phyloP scores from a whole-genome alignment of 2,329 filamentous ascomycete species.

The Pseudofabraea citricarpa region DNA sequence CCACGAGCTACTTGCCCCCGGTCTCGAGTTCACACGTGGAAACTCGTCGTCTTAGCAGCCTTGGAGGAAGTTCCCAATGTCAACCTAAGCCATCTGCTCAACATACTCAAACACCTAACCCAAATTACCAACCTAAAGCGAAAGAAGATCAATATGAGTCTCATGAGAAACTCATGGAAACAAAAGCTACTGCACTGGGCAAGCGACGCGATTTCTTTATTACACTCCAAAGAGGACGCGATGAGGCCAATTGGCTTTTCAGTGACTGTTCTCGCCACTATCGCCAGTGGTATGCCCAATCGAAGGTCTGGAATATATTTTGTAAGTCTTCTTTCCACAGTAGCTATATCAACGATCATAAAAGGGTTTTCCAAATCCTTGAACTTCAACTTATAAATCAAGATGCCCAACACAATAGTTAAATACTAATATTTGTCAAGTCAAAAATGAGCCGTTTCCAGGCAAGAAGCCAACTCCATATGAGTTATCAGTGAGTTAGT shows the following conservation, averaged over 20 bases:
- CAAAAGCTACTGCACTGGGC: neutral
- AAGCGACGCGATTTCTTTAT: neutral
- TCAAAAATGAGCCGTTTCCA: neutral
- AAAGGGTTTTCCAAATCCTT: neutral
- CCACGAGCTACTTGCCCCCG: no score
- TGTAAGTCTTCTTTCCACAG: slow-evolving; percentile 2
- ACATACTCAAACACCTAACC: no score
- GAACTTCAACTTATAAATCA: no score
- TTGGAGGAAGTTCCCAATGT: no score
- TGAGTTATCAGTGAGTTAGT: neutral
- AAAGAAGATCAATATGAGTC: neutral
- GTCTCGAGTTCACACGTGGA: no score
- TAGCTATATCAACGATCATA: neutral
- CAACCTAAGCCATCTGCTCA: no score
- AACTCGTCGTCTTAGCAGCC: no score
- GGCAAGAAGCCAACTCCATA: neutral
- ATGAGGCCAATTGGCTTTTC: slow-evolving; percentile 1
- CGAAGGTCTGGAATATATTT: slow-evolving; percentile 7
- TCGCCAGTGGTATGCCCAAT: slow-evolving; percentile 7
- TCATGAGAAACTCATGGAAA: neutral
- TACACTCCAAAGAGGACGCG: neutral
- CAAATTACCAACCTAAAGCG: no score
- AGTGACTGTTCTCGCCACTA: slow-evolving; percentile 5
- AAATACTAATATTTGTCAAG: neutral
- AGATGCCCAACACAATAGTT: neutral